These are phyloP conservation scores for Cyclotella choctawhatcheeana DNA, from an alignment of 108 stramenopile genomes.

Conservation along the genomic window DNA sequence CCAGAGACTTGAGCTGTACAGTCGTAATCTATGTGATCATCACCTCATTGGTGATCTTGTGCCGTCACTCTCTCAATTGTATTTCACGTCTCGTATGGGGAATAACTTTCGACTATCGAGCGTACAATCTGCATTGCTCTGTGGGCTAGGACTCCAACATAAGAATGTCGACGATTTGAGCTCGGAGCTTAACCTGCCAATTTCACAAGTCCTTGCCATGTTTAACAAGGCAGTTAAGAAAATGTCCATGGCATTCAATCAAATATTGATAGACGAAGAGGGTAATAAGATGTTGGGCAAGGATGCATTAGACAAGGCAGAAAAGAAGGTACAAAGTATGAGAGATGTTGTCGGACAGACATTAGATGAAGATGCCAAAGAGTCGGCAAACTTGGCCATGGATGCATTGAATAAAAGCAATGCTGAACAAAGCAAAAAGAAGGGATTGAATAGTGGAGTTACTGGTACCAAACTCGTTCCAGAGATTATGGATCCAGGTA, in stretches of 20 bases:
- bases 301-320: constrained; percentile 64
- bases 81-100: constrained; percentile 90
- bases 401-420: constrained; percentile 36
- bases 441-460: constrained; percentile 41
- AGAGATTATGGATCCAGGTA: constrained; percentile 65
- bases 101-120: constrained; percentile 74
- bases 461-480: constrained; percentile 54
- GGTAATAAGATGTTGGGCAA: constrained; percentile 66
- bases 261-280: constrained; percentile 80
- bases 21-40: constrained; percentile 97
- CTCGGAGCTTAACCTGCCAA: constrained; percentile 85
- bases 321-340: constrained; percentile 58
- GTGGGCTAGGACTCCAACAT: constrained; percentile 90
- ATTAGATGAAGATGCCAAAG: constrained; percentile 83
- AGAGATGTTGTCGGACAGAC: constrained; percentile 72
- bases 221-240: constrained; percentile 97
- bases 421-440: neutral
- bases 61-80: constrained; percentile 86
- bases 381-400: constrained; percentile 75
- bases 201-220: constrained; percentile 93
- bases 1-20: constrained; percentile 95
- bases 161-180: constrained; percentile 81
- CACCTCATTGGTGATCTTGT: constrained; percentile 97
- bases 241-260: constrained; percentile 80
- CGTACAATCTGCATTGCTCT: constrained; percentile 90